Conservation (phyloP, 2,329 filamentous ascomycete genomes). For the Sporothrix globosa region DNA sequence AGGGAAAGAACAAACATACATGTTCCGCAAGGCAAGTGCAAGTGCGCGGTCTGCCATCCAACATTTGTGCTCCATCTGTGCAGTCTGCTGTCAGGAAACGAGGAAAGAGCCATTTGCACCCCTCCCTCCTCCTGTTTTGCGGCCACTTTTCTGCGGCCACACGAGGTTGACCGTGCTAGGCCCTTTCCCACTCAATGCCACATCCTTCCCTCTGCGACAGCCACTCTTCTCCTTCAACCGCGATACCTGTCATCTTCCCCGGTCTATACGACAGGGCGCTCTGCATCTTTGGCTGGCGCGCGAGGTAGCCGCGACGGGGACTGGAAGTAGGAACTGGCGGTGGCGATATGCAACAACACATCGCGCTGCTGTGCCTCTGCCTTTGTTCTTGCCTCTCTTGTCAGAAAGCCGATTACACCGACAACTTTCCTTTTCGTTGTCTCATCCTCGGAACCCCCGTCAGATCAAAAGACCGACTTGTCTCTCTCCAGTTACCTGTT, state of each 20-base stretch:
- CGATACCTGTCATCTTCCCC: neutral
- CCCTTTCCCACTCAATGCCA: neutral
- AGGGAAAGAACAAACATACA: conserved; percentile 26
- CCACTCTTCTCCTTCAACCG: conserved; percentile 18
- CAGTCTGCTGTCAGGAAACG: conserved; percentile 10
- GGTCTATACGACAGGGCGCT: neutral
- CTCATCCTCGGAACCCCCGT: conserved; percentile 14
- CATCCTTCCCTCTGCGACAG: neutral
- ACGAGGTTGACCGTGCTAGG: neutral
- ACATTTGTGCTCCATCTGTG: conserved; percentile 21
- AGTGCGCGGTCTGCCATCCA: conserved; percentile 9
- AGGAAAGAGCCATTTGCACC: conserved; percentile 19
- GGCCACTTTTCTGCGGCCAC: conserved; percentile 17
- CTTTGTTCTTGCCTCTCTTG: conserved; percentile 15
- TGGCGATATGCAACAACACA: conserved; percentile 10
- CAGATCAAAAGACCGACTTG: conserved; percentile 15
- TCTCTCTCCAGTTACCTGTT: neutral
- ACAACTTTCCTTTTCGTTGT: conserved; percentile 12
- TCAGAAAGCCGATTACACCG: conserved; percentile 4
- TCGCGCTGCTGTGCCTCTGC: conserved; percentile 13
- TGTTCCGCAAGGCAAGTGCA: conserved; percentile 12
- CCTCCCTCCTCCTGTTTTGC: conserved; percentile 10
- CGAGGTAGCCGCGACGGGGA: conserved; percentile 7
- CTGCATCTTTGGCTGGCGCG: neutral
- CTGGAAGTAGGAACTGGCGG: conserved; percentile 13